These are phyloP conservation scores for Wickerhamiella bombiphila DNA, from an alignment of 805 yeast species.

Conservation along the genomic window DNA sequence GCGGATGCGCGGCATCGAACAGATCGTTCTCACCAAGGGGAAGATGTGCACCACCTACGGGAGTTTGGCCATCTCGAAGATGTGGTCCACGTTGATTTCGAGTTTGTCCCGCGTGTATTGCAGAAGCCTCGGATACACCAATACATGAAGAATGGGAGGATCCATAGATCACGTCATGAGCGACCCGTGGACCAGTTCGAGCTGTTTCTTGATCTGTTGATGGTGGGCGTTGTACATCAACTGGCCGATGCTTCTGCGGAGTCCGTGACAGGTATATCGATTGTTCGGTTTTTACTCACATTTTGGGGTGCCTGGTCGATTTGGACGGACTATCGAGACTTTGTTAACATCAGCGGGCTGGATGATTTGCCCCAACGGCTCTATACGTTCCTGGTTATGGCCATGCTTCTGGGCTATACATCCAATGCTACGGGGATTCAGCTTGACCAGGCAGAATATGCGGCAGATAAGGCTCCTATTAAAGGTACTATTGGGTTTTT, in stretches of 20 bases:
- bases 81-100: conserved; percentile 3
- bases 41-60: conserved; percentile 2
- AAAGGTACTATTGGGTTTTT: conserved; percentile 4
- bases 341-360: conserved; percentile 4
- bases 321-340: conserved; percentile 7
- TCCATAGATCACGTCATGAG: conserved; percentile 1
- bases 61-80: conserved; percentile 6
- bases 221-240: conserved; percentile 8
- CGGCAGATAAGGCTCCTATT: conserved; percentile 1
- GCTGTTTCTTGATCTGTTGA: conserved; percentile 7
- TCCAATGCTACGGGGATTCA: conserved; percentile 7
- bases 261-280: conserved; percentile 1
- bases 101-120: conserved; percentile 1
- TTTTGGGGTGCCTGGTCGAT: conserved; percentile 9
- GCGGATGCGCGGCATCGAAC: background rate
- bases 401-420: conserved; percentile 5
- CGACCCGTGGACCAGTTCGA: conserved; percentile 7
- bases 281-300: conserved; percentile 6
- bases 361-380: conserved; percentile 7
- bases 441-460: background rate
- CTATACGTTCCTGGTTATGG: conserved; percentile 6
- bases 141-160: conserved; percentile 2
- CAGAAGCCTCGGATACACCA: conserved; percentile 6
- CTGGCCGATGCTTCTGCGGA: conserved; percentile 6
- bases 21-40: too few species aligned